Evolutionary conservation across 768 basidiomycete genomes (phyloP), one percentile per base, ranked within the genome.

Genomic region (Naganishia onofrii): DNA sequence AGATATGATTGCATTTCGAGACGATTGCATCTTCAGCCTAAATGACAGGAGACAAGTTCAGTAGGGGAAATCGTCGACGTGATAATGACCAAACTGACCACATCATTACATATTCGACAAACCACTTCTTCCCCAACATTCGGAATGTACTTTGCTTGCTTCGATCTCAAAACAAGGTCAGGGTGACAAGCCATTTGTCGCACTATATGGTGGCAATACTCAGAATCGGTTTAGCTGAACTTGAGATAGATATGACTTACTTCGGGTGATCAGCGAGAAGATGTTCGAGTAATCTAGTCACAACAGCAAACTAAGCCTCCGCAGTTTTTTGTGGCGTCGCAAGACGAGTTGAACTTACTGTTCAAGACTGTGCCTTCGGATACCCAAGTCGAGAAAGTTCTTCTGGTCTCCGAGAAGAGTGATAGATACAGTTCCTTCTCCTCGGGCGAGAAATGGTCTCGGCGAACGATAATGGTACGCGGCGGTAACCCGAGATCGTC

Each of bases 401-500:
- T 85, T 82, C 91, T 93, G 12, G 93, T 93, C 73, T 93, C 91
- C 4, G 91, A 89, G 84, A 94, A 98, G 31, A 99, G 83, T 0
- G 91, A 92, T 38, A 88, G 84, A 78, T 95, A 96, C 4, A 97
- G 83, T 75, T 99, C 96, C 79, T 93, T 97, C 83, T 99, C 96
- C 81, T 96, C 94, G 0, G 92, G 90, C 73, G 91, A 93, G 84
- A 98, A 98, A 80, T 89, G 90, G 79, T 98, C 95, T 63, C 88
- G 84, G 53, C 92, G 87, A 69, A 99, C 88, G 57, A 91, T 84
- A 26, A 99, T 90, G 0, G 88, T 93, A 46, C 96, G 86, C 8
- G 96, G 96, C 9, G 96, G 96, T 23, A 98, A 82, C 7, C 93
- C 96, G 28, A 99, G 86, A 79, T 99, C 96, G 77, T 99, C 96